These are phyloP conservation scores for Sanghuangporus sanghuang DNA, from an alignment of 1,284 basidiomycete species.

Conservation along the genomic window DNA sequence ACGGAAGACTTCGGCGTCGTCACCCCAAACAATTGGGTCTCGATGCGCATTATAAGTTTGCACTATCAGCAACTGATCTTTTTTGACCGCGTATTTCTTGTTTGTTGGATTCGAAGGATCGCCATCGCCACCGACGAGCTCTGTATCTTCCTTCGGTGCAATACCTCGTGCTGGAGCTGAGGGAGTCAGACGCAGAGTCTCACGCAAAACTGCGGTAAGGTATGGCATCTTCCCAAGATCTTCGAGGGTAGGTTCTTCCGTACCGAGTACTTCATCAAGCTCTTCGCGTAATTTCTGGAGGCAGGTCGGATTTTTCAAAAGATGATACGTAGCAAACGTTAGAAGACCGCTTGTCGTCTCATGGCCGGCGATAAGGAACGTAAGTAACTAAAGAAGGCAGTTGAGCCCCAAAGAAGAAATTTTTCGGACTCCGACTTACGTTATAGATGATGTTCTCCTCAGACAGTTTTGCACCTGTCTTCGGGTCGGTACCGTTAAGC, in stretches of 20 bases:
- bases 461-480: constrained; percentile 39
- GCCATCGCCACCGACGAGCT: constrained; percentile 30
- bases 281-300: constrained; percentile 42
- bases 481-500: constrained; percentile 41
- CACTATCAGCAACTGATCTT: constrained; percentile 29
- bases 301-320: constrained; percentile 40
- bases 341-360: constrained; percentile 44
- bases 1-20: constrained; percentile 39
- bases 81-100: constrained; percentile 35
- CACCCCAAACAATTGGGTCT: constrained; percentile 45
- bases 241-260: constrained; percentile 31
- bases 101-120: constrained; percentile 10
- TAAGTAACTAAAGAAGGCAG: constrained; percentile 33
- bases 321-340: constrained; percentile 37
- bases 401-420: background rate
- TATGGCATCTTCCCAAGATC: constrained; percentile 41
- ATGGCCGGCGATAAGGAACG: constrained; percentile 51
- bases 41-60: constrained; percentile 33
- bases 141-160: constrained; percentile 32
- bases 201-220: constrained; percentile 41
- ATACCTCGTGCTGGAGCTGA: constrained; percentile 36
- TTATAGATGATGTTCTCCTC: constrained; percentile 44
- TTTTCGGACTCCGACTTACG: constrained; percentile 23
- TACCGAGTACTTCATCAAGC: constrained; percentile 39
- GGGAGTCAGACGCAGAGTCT: constrained; percentile 41